phyloP scores from a whole-genome alignment of 352 stramenopile species.

The Halophytophthora polymorphica region DNA sequence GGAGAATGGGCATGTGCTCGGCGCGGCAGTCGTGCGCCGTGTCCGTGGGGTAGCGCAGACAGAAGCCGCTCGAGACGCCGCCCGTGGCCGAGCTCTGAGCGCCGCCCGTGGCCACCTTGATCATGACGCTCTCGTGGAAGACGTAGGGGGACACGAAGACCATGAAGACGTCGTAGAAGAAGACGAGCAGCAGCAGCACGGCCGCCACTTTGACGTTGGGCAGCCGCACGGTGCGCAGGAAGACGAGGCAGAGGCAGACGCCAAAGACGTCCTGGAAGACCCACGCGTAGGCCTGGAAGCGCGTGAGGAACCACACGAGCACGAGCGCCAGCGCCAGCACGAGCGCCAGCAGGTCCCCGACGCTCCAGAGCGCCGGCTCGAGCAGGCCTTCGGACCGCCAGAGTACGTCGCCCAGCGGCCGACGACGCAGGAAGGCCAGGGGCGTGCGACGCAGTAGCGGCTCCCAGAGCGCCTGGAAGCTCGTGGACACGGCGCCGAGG shows the following conservation, averaged over 20 bases:
- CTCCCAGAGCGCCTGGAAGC: constrained; percentile 56
- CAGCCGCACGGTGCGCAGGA: constrained; percentile 89
- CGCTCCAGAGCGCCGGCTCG: constrained; percentile 60
- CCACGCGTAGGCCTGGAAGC: constrained; percentile 85
- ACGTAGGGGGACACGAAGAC: constrained; percentile 93
- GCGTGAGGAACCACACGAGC: constrained; percentile 70
- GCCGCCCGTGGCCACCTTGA: constrained; percentile 91
- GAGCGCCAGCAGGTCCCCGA: constrained; percentile 86
- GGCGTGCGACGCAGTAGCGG: constrained; percentile 46
- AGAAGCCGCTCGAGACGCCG: constrained; percentile 49
- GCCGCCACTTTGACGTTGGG: constrained; percentile 91
- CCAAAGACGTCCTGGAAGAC: constrained; percentile 93
- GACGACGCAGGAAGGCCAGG: constrained; percentile 22
- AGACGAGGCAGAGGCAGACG: constrained; percentile 92
- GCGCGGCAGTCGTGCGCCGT: constrained; percentile 50
- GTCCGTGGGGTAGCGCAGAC: constrained; percentile 71
- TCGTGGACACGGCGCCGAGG: constrained; percentile 52
- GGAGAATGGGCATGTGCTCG: constrained; percentile 93
- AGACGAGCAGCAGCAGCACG: constrained; percentile 90
- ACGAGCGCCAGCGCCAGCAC: constrained; percentile 47
- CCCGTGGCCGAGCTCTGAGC: constrained; percentile 40
- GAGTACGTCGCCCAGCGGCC: constrained; percentile 44
- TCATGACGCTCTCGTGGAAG: constrained; percentile 92
- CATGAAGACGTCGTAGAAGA: constrained; percentile 97
- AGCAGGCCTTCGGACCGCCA: constrained; percentile 42